A percentile compares a stretch with the other conserved stretches of the same genome.
Evolutionary conservation across 139 green algal genomes (phyloP).

Genomic region (Dunaliella sp.): DNA sequence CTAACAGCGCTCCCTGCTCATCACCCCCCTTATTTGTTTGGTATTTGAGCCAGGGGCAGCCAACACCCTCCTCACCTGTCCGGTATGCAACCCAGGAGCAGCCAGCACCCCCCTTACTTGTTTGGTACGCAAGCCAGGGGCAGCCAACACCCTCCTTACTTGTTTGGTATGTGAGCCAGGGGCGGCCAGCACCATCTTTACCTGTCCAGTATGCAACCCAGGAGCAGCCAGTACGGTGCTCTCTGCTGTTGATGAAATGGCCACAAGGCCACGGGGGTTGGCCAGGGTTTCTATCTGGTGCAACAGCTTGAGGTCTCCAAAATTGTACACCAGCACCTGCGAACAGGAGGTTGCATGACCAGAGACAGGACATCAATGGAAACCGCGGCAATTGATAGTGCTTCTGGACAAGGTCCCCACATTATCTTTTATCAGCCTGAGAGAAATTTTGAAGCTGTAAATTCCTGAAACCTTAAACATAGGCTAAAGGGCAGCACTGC

Average conservation of each 20-base stretch:
- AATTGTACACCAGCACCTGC: slow-evolving; percentile 89
- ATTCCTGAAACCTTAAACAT: too few relatives aligned
- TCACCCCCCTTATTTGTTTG: too few relatives aligned
- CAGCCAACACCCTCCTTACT: slow-evolving; percentile 89
- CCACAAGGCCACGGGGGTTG: slow-evolving; percentile 83
- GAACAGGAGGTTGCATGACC: too few relatives aligned
- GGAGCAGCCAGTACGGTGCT: slow-evolving; percentile 90
- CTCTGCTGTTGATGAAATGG: slow-evolving; percentile 76
- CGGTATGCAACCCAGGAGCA: slow-evolving; percentile 87
- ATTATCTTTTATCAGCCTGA: too few relatives aligned
- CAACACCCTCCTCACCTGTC: slow-evolving; percentile 84
- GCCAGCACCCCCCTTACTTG: slow-evolving; percentile 89
- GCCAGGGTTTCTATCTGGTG: slow-evolving; percentile 87
- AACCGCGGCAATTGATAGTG: too few relatives aligned
- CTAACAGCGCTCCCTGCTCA: too few relatives aligned
- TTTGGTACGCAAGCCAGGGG: slow-evolving; percentile 84
- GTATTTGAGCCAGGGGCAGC: too few relatives aligned
- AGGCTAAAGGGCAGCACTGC: too few relatives aligned
- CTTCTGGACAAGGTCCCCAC: too few relatives aligned
- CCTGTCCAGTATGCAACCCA: slow-evolving; percentile 86
- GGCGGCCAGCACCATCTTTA: slow-evolving; percentile 87
- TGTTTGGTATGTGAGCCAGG: slow-evolving; percentile 87
- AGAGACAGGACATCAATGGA: too few relatives aligned
- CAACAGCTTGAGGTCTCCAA: slow-evolving; percentile 87
- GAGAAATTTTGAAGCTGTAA: too few relatives aligned